Percentiles rank a stretch among this genome's conserved stretches.
phyloP scores from a whole-genome alignment of 768 basidiomycete genomes.

The Leccinellum albellum region DNA sequence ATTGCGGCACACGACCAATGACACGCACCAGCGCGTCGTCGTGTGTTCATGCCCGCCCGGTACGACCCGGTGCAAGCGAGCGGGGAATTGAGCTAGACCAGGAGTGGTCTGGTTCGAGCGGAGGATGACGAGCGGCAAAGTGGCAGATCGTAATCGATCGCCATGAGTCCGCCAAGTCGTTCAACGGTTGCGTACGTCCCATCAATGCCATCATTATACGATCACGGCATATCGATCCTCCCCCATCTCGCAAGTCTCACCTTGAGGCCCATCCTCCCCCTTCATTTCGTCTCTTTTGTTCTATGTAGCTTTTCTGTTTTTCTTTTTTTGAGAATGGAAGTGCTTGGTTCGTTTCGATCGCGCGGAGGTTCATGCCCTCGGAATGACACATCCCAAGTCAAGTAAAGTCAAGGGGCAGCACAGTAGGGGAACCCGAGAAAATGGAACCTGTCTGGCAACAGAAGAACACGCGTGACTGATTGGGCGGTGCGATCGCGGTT shows the following conservation, averaged over 20 bases:
- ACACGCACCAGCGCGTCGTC: not conserved
- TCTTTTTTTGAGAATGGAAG: not conserved
- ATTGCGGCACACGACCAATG: not conserved
- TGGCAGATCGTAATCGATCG: not conserved
- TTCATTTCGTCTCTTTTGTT: not conserved
- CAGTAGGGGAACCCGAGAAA: not conserved
- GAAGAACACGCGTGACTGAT: not conserved
- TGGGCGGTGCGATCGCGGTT: not conserved
- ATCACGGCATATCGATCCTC: not conserved
- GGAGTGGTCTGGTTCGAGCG: not conserved
- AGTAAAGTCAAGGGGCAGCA: not conserved
- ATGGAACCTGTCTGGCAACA: not conserved
- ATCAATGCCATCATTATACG: not conserved
- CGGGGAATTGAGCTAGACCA: not conserved
- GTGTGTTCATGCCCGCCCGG: not conserved
- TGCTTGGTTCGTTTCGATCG: not conserved
- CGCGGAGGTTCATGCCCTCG: not conserved
- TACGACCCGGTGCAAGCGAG: not conserved
- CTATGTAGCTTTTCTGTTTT: not conserved
- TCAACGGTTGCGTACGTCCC: not conserved
- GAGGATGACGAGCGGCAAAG: not conserved
- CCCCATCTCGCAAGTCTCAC: not conserved
- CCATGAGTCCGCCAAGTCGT: not conserved
- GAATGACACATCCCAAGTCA: not conserved
- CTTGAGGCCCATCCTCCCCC: not conserved